These are phyloP conservation scores for Sonneratia caseolaris DNA, from an alignment of 345 rosid species.

Conservation along the genomic window DNA sequence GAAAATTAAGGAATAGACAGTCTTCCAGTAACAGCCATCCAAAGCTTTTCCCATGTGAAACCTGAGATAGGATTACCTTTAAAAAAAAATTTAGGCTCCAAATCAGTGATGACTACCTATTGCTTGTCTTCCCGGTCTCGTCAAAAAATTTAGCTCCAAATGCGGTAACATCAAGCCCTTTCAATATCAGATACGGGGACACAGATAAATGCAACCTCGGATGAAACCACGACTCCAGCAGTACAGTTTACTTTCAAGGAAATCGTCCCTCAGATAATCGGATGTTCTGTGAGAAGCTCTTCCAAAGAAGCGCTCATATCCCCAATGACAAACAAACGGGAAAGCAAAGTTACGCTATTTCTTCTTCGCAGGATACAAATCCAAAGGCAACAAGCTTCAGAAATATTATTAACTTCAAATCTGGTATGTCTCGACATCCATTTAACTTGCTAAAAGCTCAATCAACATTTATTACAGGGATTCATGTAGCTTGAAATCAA, in stretches of 20 bases:
- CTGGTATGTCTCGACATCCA: too few species aligned
- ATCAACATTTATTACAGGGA: too few species aligned
- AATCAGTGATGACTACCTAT: conserved; percentile 33
- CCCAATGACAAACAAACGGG: conserved; percentile 28
- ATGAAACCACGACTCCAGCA: conserved; percentile 55
- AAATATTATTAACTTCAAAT: too few species aligned
- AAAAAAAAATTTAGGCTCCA: conserved; percentile 48
- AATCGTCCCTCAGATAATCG: conserved; percentile 54
- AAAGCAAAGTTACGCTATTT: neutral
- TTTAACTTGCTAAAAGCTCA: too few species aligned
- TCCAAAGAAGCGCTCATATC: conserved; percentile 61
- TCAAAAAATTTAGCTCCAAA: conserved; percentile 39
- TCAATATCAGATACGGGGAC: conserved; percentile 58
- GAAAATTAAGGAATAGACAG: neutral
- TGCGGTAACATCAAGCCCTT: conserved; percentile 43
- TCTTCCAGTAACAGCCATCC: neutral
- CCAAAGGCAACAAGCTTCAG: neutral
- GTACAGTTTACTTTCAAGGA: conserved; percentile 53
- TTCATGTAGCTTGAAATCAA: too few species aligned
- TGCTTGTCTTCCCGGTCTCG: conserved; percentile 18
- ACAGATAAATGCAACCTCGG: conserved; percentile 35
- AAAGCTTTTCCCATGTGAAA: neutral
- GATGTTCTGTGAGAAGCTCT: conserved; percentile 53
- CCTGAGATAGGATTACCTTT: conserved; percentile 25
- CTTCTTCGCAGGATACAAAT: neutral